Conservation (phyloP, 176 grass and related monocot genomes). For the Bonia amplexicaulis region DNA sequence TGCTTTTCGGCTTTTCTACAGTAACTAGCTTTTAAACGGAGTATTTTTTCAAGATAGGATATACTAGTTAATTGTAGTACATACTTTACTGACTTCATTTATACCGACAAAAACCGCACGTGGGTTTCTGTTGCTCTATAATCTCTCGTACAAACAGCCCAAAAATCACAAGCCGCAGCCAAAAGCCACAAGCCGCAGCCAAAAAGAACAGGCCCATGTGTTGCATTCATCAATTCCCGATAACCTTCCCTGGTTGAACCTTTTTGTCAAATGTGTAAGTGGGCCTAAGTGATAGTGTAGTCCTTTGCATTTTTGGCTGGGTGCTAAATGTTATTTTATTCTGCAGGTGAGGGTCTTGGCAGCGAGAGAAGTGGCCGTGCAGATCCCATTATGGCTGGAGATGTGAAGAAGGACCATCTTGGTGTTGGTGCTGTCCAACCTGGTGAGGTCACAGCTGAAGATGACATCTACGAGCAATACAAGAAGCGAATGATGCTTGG, state of each 20-base stretch:
- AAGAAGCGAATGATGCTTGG: slow-evolving; percentile 99
- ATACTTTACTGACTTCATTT: no score
- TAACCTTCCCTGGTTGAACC: neutral
- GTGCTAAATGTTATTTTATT: slow-evolving; percentile 12
- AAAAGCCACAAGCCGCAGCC: no score
- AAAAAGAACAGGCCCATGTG: no score
- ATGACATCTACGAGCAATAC: slow-evolving; percentile 99
- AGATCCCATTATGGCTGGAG: slow-evolving; percentile 88
- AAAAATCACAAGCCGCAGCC: no score
- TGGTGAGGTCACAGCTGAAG: slow-evolving; percentile 71
- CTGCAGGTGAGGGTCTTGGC: slow-evolving; percentile 94
- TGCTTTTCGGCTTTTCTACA: no score
- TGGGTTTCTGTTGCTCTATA: no score
- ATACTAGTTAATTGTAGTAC: no score
- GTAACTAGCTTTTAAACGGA: no score
- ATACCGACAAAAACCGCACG: no score
- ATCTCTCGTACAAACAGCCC: no score
- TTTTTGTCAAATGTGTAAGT: neutral
- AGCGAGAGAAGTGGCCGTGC: slow-evolving; percentile 77
- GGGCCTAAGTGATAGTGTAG: neutral
- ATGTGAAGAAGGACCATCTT: slow-evolving; percentile 81
- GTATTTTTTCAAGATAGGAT: no score
- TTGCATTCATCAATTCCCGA: neutral
- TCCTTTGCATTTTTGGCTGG: neutral
- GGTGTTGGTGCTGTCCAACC: slow-evolving; percentile 82